Evolutionary conservation across 1,284 basidiomycete species (phyloP).

Genomic region (Ceratobasidium sp.): DNA sequence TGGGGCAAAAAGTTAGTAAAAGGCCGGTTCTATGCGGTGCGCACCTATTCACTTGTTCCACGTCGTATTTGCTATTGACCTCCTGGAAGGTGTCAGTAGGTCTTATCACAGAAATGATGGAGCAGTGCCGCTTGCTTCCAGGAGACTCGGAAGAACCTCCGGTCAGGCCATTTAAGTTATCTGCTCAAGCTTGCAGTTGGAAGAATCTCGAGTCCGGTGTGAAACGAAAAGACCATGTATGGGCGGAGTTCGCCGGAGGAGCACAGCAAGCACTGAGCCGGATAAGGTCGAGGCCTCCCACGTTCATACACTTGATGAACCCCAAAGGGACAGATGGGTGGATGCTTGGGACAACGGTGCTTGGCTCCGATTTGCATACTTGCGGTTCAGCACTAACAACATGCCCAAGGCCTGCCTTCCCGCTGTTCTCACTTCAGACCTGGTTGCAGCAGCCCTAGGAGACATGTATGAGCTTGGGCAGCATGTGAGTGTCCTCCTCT

Average conservation of each 20-base stretch:
- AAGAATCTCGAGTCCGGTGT: not conserved
- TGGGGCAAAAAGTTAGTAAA: conserved; percentile 3
- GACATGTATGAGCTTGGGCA: conserved; percentile 1
- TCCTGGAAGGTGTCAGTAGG: no score
- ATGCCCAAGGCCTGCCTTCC: not conserved
- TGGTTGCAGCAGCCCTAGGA: not conserved
- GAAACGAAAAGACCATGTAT: not conserved
- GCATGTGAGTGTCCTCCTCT: not conserved
- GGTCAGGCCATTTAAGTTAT: not conserved
- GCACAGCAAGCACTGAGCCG: not conserved
- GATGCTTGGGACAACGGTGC: not conserved
- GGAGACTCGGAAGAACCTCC: not conserved
- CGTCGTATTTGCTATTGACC: not conserved
- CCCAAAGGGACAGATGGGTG: not conserved
- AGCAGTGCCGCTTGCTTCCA: not conserved
- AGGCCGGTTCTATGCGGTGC: conserved; percentile 10
- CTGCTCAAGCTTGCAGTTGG: not conserved
- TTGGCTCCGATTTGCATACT: not conserved
- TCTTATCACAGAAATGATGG: not conserved
- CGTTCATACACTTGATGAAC: not conserved
- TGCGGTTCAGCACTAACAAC: no score
- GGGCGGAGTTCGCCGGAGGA: not conserved
- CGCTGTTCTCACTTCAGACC: not conserved
- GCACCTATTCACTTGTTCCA: not conserved
- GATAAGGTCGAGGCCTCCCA: not conserved